Evolutionary conservation across 148 eudicot genomes (phyloP), one percentile per base, ranked within the genome.

Genomic region (Persicaria maculosa): DNA sequence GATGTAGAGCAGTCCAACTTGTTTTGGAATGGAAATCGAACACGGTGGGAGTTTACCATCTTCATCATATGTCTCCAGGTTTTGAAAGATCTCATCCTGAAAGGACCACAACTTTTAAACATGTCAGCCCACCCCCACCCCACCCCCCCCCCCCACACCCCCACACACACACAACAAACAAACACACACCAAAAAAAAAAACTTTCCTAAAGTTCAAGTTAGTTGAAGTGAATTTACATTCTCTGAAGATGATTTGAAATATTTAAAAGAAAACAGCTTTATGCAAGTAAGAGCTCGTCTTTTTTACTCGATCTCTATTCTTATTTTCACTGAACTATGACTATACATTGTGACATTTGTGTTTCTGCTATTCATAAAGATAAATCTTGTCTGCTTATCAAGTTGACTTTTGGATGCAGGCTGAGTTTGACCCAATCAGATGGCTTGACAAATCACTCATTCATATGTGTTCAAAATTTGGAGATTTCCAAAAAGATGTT

Each of bases 371-470:
- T 65, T 46, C 40, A 22, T 59, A 59, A 20, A 12, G 9, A 59
- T 14, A 59, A 58, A 22, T 40, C 47, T 15, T 6, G n/a, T 14
- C 70, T 40, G 44, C 31, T 25, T 52, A 20, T 31, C 25, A 2
- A 14, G 22, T 72, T 72, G 20, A 40, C 44, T 15, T 75, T 77
- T 61, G 47, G 68, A n/a, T 83, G 79, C 91, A 95, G 98, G 92
- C 96, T 72, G 98, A 95, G 80, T 90, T 92, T 74, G 98, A 95
- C 72, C 98, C 98, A 40, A 88, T 95, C 73, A 83, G 97, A 81
- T 95, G 98, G 98, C 89, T 95, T 73, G 98, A 95, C 82, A 92
- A 89, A 79, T 88, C 93, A 17, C 75, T 95, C 79, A 95, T 95
- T 69, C 96, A 85, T 77, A 58, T 95, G 75, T 95, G 98, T 78